A percentile compares a stretch with the other conserved stretches of the same genome.
Conservation (phyloP, 176 grass and related monocot species). For the Luzula sylvatica region DNA sequence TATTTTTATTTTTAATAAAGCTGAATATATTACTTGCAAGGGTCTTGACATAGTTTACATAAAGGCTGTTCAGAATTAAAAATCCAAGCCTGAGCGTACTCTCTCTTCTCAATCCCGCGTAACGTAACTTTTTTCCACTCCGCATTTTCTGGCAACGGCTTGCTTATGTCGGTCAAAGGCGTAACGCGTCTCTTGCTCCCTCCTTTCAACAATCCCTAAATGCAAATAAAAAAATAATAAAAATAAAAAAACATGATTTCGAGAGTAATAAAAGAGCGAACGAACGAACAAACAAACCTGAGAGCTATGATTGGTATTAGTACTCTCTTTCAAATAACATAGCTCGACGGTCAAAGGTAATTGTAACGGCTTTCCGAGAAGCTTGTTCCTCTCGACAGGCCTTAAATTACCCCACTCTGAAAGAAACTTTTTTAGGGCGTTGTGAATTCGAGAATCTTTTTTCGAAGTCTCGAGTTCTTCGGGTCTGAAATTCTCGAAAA, state of each 20-base stretch:
- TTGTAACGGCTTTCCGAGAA: conserved; percentile 81
- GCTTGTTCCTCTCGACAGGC: conserved; percentile 68
- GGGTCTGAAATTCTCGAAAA: conserved; percentile 81
- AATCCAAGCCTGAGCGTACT: conserved; percentile 76
- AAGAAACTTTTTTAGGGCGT: conserved; percentile 52
- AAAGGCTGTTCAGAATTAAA: conserved; percentile 50
- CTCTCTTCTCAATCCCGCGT: conserved; percentile 38
- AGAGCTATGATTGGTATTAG: conserved; percentile 37
- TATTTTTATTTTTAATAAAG: neutral
- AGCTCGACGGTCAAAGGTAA: conserved; percentile 80
- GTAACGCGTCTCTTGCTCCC: conserved; percentile 66
- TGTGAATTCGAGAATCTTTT: conserved; percentile 54
- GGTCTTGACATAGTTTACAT: conserved; percentile 82
- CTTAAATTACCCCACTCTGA: conserved; percentile 74
- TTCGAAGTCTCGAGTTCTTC: conserved; percentile 78
- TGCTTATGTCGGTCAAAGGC: conserved; percentile 47
- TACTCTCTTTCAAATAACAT: conserved; percentile 66
- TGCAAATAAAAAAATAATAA: neutral
- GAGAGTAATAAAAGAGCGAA: neutral
- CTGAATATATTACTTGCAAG: conserved; percentile 63
- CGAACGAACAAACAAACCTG: conserved; percentile 35
- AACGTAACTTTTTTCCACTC: conserved; percentile 74
- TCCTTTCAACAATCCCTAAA: conserved; percentile 86
- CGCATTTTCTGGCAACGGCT: conserved; percentile 82
- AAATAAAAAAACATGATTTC: neutral